These are phyloP conservation scores for Eutrema salsugineum DNA, from an alignment of 441 rosid genomes.

Conservation along the genomic window DNA sequence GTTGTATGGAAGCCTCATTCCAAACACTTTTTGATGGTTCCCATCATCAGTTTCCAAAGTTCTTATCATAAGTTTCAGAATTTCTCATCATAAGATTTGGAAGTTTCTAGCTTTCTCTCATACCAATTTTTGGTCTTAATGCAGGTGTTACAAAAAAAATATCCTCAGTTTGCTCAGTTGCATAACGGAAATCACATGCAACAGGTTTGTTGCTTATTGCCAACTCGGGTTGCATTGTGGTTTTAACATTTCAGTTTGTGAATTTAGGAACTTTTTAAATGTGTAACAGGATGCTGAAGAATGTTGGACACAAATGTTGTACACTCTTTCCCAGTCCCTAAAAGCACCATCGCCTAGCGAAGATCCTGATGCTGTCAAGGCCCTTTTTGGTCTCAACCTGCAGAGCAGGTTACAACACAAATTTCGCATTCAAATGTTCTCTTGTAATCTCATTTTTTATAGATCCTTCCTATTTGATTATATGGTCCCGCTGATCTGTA, in stretches of 20 bases:
- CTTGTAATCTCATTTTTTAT: neutral
- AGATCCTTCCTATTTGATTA: neutral
- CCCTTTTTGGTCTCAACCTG: slow-evolving; percentile 75
- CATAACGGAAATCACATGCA: slow-evolving; percentile 94
- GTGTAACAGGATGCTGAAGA: slow-evolving; percentile 82
- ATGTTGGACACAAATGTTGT: slow-evolving; percentile 88
- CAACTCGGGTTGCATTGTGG: neutral
- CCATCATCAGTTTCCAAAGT: neutral
- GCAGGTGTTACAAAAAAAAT: slow-evolving; percentile 84
- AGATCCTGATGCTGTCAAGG: slow-evolving; percentile 55
- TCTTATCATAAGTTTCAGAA: neutral
- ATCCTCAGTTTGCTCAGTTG: slow-evolving; percentile 89
- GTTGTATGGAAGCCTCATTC: neutral
- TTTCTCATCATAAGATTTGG: neutral
- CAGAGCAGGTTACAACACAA: slow-evolving; percentile 57
- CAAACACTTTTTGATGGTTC: neutral
- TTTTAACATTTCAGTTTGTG: neutral
- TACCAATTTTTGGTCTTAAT: neutral
- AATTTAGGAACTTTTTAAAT: slow-evolving; percentile 11
- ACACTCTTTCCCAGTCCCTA: slow-evolving; percentile 80
- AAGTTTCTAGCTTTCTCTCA: neutral
- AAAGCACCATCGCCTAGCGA: slow-evolving; percentile 57
- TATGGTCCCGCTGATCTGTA: neutral
- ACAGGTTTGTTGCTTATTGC: slow-evolving; percentile 52
- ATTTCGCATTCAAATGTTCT: neutral